Percentiles rank a stretch among this genome's conserved stretches.
Conservation (phyloP, 1,284 basidiomycete genomes). For the Trichosporon sp. region DNA sequence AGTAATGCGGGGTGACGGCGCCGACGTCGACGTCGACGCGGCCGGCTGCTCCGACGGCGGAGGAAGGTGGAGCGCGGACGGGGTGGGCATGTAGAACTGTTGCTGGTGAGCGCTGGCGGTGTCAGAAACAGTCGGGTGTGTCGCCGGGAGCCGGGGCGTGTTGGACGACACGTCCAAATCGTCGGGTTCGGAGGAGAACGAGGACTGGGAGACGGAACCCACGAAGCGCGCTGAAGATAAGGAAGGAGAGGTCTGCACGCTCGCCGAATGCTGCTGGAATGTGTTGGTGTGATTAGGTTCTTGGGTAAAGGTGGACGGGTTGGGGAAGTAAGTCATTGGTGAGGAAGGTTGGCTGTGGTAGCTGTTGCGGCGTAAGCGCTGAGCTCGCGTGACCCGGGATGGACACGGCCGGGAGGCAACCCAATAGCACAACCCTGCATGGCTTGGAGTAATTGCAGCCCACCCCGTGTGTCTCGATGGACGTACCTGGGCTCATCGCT, state of each 20-base stretch:
- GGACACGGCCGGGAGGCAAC: background rate
- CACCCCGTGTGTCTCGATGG: background rate
- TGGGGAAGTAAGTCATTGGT: constrained; percentile 53
- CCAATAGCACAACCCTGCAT: background rate
- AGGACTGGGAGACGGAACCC: constrained; percentile 30
- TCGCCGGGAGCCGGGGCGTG: constrained; percentile 21
- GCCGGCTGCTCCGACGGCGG: constrained; percentile 16
- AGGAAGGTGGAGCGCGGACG: constrained; percentile 11
- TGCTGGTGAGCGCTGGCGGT: constrained; percentile 23
- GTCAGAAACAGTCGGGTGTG: constrained; percentile 6
- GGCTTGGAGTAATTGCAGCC: background rate
- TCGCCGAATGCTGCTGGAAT: constrained; percentile 9
- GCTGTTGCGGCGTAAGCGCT: background rate
- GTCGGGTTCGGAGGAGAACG: constrained; percentile 26
- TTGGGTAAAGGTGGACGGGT: constrained; percentile 45
- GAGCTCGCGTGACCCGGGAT: background rate
- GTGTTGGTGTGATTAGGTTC: constrained; percentile 26
- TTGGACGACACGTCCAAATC: constrained; percentile 16
- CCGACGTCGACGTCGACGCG: background rate
- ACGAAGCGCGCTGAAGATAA: constrained; percentile 23
- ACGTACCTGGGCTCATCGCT: constrained; percentile 19
- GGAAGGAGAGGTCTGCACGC: constrained; percentile 31
- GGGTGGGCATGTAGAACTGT: constrained; percentile 25
- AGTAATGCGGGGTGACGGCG: constrained; percentile 20
- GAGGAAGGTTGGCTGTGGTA: constrained; percentile 39